A percentile compares a stretch with the other conserved stretches of the same genome.
phyloP scores from a whole-genome alignment of 768 basidiomycete species.

The Lactarius hatsudake region DNA sequence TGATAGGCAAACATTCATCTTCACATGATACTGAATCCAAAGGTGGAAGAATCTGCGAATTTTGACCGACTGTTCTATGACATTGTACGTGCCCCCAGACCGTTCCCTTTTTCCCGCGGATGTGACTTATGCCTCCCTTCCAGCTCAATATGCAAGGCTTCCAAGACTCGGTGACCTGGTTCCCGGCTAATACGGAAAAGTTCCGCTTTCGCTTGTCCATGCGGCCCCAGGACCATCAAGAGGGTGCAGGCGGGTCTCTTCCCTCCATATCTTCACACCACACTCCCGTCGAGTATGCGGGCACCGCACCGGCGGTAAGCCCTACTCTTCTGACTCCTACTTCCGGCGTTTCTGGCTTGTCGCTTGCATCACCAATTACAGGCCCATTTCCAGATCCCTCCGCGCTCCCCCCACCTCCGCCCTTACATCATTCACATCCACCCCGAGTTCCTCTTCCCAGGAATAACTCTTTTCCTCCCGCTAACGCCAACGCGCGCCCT shows the following conservation, averaged over 20 bases:
- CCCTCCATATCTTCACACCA: conserved; percentile 2
- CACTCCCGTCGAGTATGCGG: conserved; percentile 5
- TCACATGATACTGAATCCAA: conserved; percentile 28
- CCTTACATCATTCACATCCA: conserved; percentile 8
- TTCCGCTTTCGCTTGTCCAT: conserved; percentile 25
- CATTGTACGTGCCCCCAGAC: conserved; percentile 16
- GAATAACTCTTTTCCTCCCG: conserved; percentile 23
- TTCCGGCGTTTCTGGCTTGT: conserved; percentile 19
- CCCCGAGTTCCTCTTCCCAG: conserved; percentile 24
- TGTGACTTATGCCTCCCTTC: not conserved
- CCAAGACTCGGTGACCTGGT: conserved; percentile 20
- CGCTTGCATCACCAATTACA: conserved; percentile 20
- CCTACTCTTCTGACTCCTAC: conserved; percentile 18
- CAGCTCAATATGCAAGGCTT: conserved; percentile 22
- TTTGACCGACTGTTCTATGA: conserved; percentile 24
- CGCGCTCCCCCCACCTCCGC: conserved; percentile 8
- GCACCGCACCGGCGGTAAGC: conserved; percentile 16
- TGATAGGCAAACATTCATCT: conserved; percentile 27
- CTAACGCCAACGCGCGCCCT: conserved; percentile 12
- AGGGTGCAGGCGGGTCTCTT: not conserved
- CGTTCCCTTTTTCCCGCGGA: not conserved
- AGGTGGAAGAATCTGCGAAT: conserved; percentile 5
- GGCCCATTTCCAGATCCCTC: conserved; percentile 10
- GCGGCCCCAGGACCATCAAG: conserved; percentile 12
- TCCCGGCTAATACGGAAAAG: conserved; percentile 14